Evolutionary conservation across 2,329 filamentous ascomycete species (phyloP), one percentile per base, ranked within the genome.

Genomic region (Aureobasidium sp.): DNA sequence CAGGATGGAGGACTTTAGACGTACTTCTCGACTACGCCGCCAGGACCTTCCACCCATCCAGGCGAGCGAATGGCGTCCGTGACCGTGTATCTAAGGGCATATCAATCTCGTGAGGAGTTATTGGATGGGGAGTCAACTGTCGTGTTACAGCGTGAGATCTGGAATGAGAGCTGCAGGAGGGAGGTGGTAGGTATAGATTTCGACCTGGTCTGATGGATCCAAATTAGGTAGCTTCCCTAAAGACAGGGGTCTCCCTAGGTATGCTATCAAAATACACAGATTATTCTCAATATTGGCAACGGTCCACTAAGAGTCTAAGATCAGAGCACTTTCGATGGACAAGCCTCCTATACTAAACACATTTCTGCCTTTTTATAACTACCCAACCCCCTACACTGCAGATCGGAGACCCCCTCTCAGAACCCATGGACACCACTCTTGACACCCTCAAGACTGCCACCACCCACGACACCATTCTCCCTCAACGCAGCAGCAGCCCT

Each of bases 401-500:
- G 1, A 17, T 1, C 15, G 6, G 15, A 10, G 7, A 11, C 3
- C 21, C 19, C 5, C n/a, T 10, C n/a, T 19, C n/a, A 59, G 15
- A 59, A 59, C 11, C 45, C 55, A 42, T 45, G 33, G 2, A 59
- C 55, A 49, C 55, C 55, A 50, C 55, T 50, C 35, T 59, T 42
- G 6, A 49, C 25, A 9, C 33, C 23, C n/a, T 59, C 55, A 42
- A 50, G n/a, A 33, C 23, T 33, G 1, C 15, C 43, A 19, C 60
- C 60, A 38, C 29, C 38, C 17, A 50, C 53, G 38, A 61, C 43
- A n/a, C 60, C 60, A 49, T 51, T 49, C 53, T 61, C 51, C 37
- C 19, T 51, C 60, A 61, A 58, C 21, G 38, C 27, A n/a, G n/a
- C 23, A 15, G 33, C 23, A 10, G 51, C 60, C 8, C 60, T 57